These are phyloP conservation scores for Limnanthes douglasii DNA, from an alignment of 345 rosid species.

Conservation along the genomic window DNA sequence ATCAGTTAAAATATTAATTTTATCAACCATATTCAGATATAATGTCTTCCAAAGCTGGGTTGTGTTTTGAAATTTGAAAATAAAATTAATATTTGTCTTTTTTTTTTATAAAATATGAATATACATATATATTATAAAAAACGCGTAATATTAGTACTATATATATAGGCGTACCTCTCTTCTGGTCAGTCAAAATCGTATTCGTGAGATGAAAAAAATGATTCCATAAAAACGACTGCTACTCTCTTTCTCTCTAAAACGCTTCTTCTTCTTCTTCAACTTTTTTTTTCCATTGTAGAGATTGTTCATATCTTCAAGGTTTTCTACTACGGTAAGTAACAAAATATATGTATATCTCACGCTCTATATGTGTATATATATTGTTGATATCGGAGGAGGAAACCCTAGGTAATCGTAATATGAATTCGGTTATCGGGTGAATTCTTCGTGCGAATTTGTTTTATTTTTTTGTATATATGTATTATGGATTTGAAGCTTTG, in stretches of 20 bases:
- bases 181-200: conserved; percentile 12
- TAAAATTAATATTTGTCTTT: too few species aligned
- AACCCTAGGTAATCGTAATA: conserved; percentile 2
- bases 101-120: too few species aligned
- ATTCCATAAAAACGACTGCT: conserved; percentile 15
- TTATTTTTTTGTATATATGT: not conserved
- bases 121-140: too few species aligned
- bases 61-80: too few species aligned
- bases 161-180: too few species aligned
- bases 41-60: too few species aligned
- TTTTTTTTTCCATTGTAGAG: conserved; percentile 8
- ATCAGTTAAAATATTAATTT: too few species aligned
- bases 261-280: conserved; percentile 9
- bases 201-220: not conserved
- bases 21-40: too few species aligned
- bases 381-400: not conserved
- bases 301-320: conserved; percentile 8
- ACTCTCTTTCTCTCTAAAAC: conserved; percentile 7
- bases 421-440: not conserved
- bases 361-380: conserved; percentile 3
- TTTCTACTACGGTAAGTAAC: conserved; percentile 1
- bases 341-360: conserved; percentile 8
- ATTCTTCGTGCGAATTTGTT: conserved; percentile 4
- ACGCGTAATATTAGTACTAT: too few species aligned
- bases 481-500: conserved; percentile 8